Evolutionary conservation across 73 alveolate genomes (phyloP).

Genomic region (Symbiodinium natans): DNA sequence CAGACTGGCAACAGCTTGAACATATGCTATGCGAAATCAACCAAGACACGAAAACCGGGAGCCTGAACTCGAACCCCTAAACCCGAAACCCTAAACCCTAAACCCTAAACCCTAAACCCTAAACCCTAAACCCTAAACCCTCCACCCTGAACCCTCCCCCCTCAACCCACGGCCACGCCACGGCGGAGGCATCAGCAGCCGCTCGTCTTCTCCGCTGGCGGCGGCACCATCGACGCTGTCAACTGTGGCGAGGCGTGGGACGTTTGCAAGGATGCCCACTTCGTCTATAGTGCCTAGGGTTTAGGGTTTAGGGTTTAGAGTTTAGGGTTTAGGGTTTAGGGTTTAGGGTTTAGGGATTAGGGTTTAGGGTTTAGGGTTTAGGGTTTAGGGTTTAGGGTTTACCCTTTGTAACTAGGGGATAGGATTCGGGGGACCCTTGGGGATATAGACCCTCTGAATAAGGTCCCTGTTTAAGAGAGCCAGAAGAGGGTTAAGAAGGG

Average conservation of each 20-base stretch:
- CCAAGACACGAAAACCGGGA: too few species aligned
- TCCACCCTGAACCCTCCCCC: background rate
- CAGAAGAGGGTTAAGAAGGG: too few species aligned
- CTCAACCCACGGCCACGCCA: background rate
- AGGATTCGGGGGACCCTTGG: background rate
- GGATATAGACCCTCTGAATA: too few species aligned
- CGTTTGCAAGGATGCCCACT: too few species aligned
- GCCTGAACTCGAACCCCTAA: too few species aligned
- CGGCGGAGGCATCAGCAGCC: constrained; percentile 90
- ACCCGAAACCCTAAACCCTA: background rate
- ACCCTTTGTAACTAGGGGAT: too few species aligned
- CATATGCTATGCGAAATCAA: too few species aligned
- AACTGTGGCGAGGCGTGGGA: constrained; percentile 14
- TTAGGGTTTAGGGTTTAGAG: too few species aligned
- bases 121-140: background rate
- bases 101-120: background rate
- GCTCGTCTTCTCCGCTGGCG: constrained; percentile 87
- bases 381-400: background rate
- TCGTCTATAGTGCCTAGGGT: too few species aligned
- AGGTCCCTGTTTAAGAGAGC: too few species aligned
- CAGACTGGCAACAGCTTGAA: too few species aligned
- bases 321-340: too few species aligned
- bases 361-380: background rate
- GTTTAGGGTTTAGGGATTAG: background rate
- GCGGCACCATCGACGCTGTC: constrained; percentile 92